Conservation (phyloP, 2,329 filamentous ascomycete species). For the Fusarium armeniacum region DNA sequence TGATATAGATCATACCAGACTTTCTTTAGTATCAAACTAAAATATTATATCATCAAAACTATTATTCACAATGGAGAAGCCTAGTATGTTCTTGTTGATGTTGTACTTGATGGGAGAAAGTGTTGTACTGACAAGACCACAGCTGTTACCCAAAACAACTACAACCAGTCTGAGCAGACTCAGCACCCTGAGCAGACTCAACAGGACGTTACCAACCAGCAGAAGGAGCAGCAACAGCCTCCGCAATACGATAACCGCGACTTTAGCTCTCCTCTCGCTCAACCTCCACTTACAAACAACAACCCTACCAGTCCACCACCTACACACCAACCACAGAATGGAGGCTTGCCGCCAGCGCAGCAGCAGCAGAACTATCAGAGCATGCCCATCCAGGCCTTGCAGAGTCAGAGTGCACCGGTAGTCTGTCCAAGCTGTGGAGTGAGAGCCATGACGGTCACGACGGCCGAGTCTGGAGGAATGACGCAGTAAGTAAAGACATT, state of each 20-base stretch:
- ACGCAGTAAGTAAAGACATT: constrained; percentile 34
- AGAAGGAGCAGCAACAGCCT: constrained; percentile 15
- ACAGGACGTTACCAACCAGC: neutral
- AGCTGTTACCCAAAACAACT: constrained; percentile 20
- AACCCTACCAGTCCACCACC: constrained; percentile 3
- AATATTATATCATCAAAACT: neutral
- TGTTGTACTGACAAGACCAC: neutral
- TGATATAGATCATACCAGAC: neutral
- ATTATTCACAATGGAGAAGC: constrained; percentile 37
- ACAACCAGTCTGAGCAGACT: constrained; percentile 2
- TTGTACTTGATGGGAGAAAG: neutral
- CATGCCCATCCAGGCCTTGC: constrained; percentile 34
- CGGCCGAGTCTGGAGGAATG: constrained; percentile 25
- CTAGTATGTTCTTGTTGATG: constrained; percentile 31
- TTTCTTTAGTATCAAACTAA: neutral
- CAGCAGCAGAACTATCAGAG: constrained; percentile 16
- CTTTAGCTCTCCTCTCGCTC: constrained; percentile 27
- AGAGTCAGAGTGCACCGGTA: constrained; percentile 36
- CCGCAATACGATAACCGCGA: constrained; percentile 21
- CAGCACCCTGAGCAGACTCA: constrained; percentile 8
- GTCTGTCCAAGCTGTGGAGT: constrained; percentile 38
- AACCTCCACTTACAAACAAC: constrained; percentile 22
- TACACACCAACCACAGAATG: neutral
- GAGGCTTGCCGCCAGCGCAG: neutral
- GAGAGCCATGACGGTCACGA: constrained; percentile 26